Conservation (phyloP, 768 basidiomycete genomes). For the Termitomyces sp. region DNA sequence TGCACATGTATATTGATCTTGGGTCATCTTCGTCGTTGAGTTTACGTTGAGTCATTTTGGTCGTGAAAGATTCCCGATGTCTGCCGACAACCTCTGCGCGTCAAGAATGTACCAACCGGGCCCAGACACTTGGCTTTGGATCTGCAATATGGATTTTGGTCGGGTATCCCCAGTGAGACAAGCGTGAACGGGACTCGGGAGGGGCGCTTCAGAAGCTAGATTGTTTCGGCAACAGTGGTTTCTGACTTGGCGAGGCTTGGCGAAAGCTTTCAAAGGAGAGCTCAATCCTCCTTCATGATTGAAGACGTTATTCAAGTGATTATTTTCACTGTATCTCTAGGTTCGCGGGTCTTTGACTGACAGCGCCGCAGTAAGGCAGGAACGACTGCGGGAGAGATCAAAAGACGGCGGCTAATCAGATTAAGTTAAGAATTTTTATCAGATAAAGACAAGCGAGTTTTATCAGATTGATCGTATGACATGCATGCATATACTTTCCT, state of each 20-base stretch:
- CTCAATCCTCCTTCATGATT: background rate
- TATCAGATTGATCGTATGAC: slow-evolving; percentile 16
- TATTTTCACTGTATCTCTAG: no score
- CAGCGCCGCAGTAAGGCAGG: no score
- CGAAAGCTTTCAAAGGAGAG: background rate
- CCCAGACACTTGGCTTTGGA: background rate
- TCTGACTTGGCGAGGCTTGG: background rate
- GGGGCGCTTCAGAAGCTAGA: background rate
- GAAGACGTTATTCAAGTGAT: no score
- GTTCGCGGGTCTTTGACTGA: no score
- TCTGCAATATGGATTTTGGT: no score
- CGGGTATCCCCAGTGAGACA: background rate
- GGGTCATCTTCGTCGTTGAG: no score
- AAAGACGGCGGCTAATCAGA: slow-evolving; percentile 9
- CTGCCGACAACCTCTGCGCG: background rate
- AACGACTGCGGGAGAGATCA: background rate
- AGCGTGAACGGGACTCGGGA: background rate
- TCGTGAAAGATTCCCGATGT: background rate
- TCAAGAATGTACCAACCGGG: background rate
- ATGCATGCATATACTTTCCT: background rate
- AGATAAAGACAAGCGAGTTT: slow-evolving; percentile 15
- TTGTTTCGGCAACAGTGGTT: background rate
- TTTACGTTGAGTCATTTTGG: background rate
- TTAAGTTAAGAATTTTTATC: slow-evolving; percentile 12
- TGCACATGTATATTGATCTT: background rate